phyloP scores from a whole-genome alignment of 768 basidiomycete genomes.

The Strobilomyces dryophilus region DNA sequence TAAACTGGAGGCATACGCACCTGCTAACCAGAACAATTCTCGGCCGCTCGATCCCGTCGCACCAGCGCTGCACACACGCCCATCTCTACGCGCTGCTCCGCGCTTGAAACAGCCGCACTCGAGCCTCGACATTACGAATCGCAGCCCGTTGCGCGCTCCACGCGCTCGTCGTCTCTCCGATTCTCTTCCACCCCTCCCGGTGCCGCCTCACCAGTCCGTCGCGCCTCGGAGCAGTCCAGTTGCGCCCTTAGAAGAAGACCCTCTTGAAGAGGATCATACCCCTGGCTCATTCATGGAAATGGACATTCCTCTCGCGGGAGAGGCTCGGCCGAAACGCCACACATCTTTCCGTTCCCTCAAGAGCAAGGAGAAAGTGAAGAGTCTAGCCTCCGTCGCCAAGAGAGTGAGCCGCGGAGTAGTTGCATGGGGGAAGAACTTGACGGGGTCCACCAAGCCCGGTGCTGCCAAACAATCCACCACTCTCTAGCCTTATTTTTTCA shows the following conservation, averaged over 20 bases:
- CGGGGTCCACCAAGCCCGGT: conserved; percentile 13
- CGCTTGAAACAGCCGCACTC: conserved; percentile 14
- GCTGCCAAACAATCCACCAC: not conserved
- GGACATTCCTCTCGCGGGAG: conserved; percentile 21
- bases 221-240: not conserved
- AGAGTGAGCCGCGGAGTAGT: conserved; percentile 27
- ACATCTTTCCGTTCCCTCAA: conserved; percentile 9
- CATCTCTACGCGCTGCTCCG: conserved; percentile 19
- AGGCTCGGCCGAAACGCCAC: conserved; percentile 7
- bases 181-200: conserved; percentile 5
- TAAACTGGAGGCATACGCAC: conserved; percentile 30
- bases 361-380: conserved; percentile 18
- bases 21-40: conserved; percentile 22
- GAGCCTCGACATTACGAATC: not conserved
- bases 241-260: not conserved
- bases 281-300: conserved; percentile 32
- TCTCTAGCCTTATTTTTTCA: conserved; percentile 9
- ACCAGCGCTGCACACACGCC: conserved; percentile 11
- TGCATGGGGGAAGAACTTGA: conserved; percentile 28
- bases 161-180: conserved; percentile 4
- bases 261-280: not conserved
- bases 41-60: not conserved
- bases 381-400: conserved; percentile 19
- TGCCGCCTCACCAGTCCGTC: not conserved
- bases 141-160: not conserved